These are phyloP conservation scores for Hygrophorus pudorinus DNA, from an alignment of 768 basidiomycete species.

Conservation along the genomic window DNA sequence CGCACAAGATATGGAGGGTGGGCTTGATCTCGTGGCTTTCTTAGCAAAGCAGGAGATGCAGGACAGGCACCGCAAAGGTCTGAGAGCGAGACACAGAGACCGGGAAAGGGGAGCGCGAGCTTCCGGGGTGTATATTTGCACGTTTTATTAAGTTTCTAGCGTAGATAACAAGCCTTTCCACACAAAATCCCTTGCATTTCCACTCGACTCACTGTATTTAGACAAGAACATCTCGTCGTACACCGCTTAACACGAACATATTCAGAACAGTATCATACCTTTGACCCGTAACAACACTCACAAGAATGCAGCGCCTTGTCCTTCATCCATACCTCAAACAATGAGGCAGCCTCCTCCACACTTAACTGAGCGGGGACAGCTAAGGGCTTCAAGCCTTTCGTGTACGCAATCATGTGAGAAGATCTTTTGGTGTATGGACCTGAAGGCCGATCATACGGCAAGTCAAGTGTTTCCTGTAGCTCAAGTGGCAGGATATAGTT, in stretches of 20 bases:
- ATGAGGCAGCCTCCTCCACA: slow-evolving; percentile 55
- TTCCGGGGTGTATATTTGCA: too few species aligned
- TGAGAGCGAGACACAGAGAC: too few species aligned
- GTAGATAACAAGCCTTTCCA: slow-evolving; percentile 47
- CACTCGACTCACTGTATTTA: slow-evolving; percentile 68
- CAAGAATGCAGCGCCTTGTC: slow-evolving; percentile 44
- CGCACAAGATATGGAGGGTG: too few species aligned
- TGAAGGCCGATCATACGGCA: slow-evolving; percentile 29
- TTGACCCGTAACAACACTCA: slow-evolving; percentile 20
- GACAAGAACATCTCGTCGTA: slow-evolving; percentile 68
- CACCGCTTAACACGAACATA: slow-evolving; percentile 15
- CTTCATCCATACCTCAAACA: slow-evolving; percentile 73
- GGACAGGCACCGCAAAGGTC: too few species aligned
- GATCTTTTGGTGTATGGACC: slow-evolving; percentile 52
- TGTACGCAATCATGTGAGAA: slow-evolving; percentile 38
- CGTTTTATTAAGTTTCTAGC: neutral
- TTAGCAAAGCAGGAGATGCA: too few species aligned
- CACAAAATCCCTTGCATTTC: slow-evolving; percentile 75
- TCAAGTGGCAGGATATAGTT: slow-evolving; percentile 50
- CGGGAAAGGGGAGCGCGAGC: too few species aligned
- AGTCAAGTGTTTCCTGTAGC: slow-evolving; percentile 49
- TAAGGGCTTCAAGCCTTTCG: slow-evolving; percentile 33
- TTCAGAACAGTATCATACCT: neutral
- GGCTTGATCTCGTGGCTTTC: too few species aligned
- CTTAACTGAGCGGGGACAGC: slow-evolving; percentile 47